Evolutionary conservation across 495 filamentous ascomycete genomes (phyloP).

Genomic region (Lepraria neglecta): DNA sequence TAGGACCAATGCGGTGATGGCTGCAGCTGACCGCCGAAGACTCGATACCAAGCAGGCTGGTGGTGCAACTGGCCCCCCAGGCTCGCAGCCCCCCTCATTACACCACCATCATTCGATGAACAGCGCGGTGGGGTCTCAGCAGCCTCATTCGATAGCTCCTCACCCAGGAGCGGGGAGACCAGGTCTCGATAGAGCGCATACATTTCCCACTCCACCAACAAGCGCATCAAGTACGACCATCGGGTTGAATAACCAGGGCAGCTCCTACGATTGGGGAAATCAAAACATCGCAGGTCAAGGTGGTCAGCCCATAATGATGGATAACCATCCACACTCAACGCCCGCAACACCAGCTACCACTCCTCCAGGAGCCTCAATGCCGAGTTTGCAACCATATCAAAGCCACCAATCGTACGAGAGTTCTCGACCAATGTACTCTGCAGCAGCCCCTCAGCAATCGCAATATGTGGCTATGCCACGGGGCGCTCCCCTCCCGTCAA

Average conservation of each 20-base stretch:
- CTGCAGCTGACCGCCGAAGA: slow-evolving; percentile 71
- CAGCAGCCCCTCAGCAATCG: slow-evolving; percentile 59
- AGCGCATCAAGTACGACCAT: slow-evolving; percentile 81
- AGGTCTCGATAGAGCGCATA: slow-evolving; percentile 71
- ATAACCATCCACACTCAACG: slow-evolving; percentile 82
- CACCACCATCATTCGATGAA: slow-evolving; percentile 77
- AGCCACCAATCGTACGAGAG: slow-evolving; percentile 66
- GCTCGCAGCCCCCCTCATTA: slow-evolving; percentile 65
- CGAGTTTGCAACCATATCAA: slow-evolving; percentile 72
- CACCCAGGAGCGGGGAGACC: slow-evolving; percentile 62
- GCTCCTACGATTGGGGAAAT: slow-evolving; percentile 67
- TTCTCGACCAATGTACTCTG: slow-evolving; percentile 76
- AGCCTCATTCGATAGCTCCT: slow-evolving; percentile 65
- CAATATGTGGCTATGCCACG: slow-evolving; percentile 65
- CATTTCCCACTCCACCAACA: slow-evolving; percentile 89
- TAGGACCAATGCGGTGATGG: slow-evolving; percentile 77
- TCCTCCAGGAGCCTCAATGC: slow-evolving; percentile 70
- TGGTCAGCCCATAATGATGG: slow-evolving; percentile 73
- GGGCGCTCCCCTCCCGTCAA: slow-evolving; percentile 53
- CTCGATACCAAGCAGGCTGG: slow-evolving; percentile 40
- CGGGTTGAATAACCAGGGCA: slow-evolving; percentile 67
- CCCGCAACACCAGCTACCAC: slow-evolving; percentile 92
- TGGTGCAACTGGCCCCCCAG: slow-evolving; percentile 35
- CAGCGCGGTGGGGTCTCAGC: slow-evolving; percentile 54
- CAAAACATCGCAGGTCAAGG: slow-evolving; percentile 60